Evolutionary conservation across 2,329 filamentous ascomycete genomes (phyloP).

Genomic region (Diplocarpon mali): DNA sequence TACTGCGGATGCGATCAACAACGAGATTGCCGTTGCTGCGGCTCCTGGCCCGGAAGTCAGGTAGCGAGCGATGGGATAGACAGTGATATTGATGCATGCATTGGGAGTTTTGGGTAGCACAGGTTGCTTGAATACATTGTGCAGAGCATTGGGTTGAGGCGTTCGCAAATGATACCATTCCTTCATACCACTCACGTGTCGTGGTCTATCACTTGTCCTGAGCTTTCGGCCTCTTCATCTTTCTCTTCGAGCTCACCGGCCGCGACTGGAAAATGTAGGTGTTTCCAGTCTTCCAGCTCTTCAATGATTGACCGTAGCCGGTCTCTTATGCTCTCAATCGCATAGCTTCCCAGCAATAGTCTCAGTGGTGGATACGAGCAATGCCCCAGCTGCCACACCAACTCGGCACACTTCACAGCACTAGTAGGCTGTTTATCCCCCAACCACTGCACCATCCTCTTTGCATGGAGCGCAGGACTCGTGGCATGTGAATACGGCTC

Average conservation of each 20-base stretch:
- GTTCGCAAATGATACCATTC: constrained; percentile 17
- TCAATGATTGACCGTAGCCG: constrained; percentile 83
- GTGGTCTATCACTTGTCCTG: constrained; percentile 7
- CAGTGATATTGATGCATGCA: constrained; percentile 1
- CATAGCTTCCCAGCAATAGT: constrained; percentile 81
- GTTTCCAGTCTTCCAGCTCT: constrained; percentile 89
- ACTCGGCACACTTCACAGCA: constrained; percentile 82
- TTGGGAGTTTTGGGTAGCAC: constrained; percentile 10
- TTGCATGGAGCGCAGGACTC: constrained; percentile 77
- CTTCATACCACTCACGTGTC: constrained; percentile 6
- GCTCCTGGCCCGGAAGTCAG: constrained; percentile 30
- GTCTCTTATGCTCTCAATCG: constrained; percentile 91
- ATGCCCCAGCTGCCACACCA: constrained; percentile 90
- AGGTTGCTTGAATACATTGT: neutral
- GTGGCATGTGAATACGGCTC: constrained; percentile 69
- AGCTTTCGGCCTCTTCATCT: constrained; percentile 23
- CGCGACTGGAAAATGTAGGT: constrained; percentile 56
- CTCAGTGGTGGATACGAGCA: constrained; percentile 87
- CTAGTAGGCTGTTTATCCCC: constrained; percentile 87
- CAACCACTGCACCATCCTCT: constrained; percentile 88
- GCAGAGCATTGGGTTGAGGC: neutral
- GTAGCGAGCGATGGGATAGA: constrained; percentile 10
- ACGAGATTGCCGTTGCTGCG: constrained; percentile 50
- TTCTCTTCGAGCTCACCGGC: constrained; percentile 30
- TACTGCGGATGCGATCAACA: constrained; percentile 44